A percentile compares a stretch with the other conserved stretches of the same genome.
Conservation (phyloP, 306 rosid species). For the Vicia faba region DNA sequence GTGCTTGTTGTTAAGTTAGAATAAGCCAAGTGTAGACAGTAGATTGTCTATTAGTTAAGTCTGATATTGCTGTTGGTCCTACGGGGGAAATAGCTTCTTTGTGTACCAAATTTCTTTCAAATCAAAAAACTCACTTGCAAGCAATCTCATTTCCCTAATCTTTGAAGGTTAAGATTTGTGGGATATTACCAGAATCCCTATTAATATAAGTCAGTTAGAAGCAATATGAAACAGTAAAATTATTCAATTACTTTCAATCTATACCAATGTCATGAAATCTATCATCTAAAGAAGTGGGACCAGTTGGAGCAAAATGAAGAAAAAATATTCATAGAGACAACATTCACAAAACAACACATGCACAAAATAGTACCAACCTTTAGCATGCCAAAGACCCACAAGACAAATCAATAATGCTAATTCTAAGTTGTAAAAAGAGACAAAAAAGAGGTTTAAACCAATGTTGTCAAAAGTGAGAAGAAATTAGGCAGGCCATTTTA, state of each 20-base stretch:
- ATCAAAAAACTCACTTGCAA: not conserved
- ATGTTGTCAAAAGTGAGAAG: not conserved
- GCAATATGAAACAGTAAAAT: not conserved
- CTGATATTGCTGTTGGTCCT: not conserved
- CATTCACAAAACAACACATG: not conserved
- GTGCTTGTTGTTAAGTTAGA: not conserved
- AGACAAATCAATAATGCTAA: not conserved
- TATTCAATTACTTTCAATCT: not conserved
- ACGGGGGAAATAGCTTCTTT: not conserved
- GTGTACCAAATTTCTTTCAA: not conserved
- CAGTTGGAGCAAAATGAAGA: not conserved
- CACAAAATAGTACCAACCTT: not conserved
- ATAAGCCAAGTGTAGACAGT: not conserved
- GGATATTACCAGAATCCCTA: not conserved
- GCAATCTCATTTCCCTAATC: not conserved
- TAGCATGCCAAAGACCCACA: not conserved
- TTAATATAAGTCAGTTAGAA: conserved; percentile 2
- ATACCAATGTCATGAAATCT: conserved; percentile 1
- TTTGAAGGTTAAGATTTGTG: not conserved
- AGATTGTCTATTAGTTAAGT: not conserved
- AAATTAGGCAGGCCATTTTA: not conserved
- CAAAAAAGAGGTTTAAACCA: not conserved
- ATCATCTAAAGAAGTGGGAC: not conserved
- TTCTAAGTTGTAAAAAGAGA: not conserved
- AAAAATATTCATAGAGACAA: not conserved